Conservation (phyloP, 164 flowering plant genomes). For the Chimonanthus salicifolius region DNA sequence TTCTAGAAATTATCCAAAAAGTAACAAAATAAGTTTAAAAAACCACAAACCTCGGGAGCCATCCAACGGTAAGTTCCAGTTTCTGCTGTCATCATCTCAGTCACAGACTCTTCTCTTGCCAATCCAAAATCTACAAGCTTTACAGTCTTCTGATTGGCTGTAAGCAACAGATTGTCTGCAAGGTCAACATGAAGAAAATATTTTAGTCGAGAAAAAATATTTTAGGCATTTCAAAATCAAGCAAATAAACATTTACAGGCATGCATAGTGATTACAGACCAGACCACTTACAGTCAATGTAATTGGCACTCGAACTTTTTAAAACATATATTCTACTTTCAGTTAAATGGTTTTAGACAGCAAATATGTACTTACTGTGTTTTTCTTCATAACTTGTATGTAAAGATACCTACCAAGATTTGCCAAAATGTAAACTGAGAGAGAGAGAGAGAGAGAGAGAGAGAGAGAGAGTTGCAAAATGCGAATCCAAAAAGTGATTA, state of each 20-base stretch:
- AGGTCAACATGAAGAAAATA: neutral
- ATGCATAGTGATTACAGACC: neutral
- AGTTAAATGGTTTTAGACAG: neutral
- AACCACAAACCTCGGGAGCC: constrained; percentile 86
- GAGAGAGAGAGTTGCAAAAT: neutral
- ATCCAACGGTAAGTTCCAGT: constrained; percentile 99
- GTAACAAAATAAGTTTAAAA: neutral
- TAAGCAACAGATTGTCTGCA: constrained; percentile 91
- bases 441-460: no score
- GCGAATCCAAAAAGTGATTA: neutral
- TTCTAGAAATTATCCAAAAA: neutral
- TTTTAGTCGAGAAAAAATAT: neutral
- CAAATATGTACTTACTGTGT: neutral
- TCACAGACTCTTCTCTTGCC: constrained; percentile 90
- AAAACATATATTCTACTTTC: neutral
- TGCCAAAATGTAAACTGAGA: no score
- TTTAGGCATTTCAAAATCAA: neutral
- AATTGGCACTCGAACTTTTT: neutral
- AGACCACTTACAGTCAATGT: no score
- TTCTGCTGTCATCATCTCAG: constrained; percentile 99
- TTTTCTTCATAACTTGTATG: neutral
- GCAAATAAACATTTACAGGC: neutral
- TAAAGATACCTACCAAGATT: neutral
- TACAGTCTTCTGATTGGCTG: constrained; percentile 73
- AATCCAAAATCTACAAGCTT: constrained; percentile 98